Evolutionary conservation across 495 filamentous ascomycete genomes (phyloP).

Genomic region (Saxophila tyrrhenica): DNA sequence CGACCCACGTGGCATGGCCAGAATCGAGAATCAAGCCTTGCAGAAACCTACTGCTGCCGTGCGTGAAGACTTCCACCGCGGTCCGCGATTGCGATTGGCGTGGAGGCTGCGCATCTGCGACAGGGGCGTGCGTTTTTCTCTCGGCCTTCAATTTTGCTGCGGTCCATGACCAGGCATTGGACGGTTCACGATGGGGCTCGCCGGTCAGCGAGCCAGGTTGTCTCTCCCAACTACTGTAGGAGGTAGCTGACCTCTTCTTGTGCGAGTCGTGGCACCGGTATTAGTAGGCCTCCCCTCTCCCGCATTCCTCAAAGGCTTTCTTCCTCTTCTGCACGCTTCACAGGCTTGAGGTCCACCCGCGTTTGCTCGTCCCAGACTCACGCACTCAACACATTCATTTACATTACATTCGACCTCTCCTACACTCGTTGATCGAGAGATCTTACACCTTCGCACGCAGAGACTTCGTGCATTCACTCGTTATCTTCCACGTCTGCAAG

Average conservation of each 20-base stretch:
- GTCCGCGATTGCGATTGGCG: background rate
- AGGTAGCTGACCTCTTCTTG: too few species aligned
- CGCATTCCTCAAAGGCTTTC: background rate
- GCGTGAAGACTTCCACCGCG: too few species aligned
- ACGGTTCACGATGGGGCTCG: background rate
- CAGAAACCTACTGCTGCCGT: too few species aligned
- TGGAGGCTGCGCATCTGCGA: background rate
- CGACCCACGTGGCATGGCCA: background rate
- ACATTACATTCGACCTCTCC: background rate
- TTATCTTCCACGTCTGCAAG: conserved; percentile 1
- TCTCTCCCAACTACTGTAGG: too few species aligned
- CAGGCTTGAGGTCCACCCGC: conserved; percentile 16
- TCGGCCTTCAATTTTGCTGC: background rate
- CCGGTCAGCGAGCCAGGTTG: background rate
- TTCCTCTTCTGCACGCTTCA: conserved; percentile 8
- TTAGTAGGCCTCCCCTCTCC: too few species aligned
- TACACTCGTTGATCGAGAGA: background rate
- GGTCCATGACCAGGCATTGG: background rate
- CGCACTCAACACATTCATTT: conserved; percentile 3
- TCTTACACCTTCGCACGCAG: too few species aligned
- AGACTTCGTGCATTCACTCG: conserved; percentile 6
- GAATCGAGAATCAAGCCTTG: background rate
- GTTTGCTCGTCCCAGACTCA: background rate
- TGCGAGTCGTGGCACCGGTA: too few species aligned
- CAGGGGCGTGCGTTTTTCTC: background rate